Conservation (phyloP, 2,329 filamentous ascomycete genomes). For the Ceratocystis cacaofunesta region DNA sequence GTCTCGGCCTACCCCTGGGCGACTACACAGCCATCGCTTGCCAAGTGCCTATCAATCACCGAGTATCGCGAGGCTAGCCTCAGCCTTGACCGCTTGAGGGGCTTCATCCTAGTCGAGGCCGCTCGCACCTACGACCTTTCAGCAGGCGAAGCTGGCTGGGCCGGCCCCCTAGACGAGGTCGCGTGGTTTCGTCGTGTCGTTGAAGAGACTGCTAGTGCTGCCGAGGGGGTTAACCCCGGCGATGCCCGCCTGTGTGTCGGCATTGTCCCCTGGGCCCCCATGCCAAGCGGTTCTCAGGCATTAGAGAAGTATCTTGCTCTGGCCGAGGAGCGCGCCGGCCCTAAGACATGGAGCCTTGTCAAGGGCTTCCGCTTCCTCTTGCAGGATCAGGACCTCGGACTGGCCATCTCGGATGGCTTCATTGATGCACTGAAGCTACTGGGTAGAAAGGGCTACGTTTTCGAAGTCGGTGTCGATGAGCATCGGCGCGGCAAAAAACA, state of each 20-base stretch:
- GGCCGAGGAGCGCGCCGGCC: slow-evolving; percentile 47
- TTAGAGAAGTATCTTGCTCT: slow-evolving; percentile 50
- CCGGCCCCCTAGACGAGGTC: slow-evolving; percentile 56
- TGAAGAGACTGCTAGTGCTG: slow-evolving; percentile 39
- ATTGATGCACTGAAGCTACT: slow-evolving; percentile 51
- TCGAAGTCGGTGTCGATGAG: slow-evolving; percentile 76
- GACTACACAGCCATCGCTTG: slow-evolving; percentile 41
- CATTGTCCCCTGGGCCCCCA: slow-evolving; percentile 73
- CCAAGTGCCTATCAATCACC: slow-evolving; percentile 46
- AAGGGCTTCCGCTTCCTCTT: slow-evolving; percentile 72
- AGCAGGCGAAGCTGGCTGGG: slow-evolving; percentile 39
- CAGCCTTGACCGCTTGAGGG: slow-evolving; percentile 34
- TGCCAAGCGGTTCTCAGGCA: slow-evolving; percentile 46
- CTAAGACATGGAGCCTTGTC: slow-evolving; percentile 47
- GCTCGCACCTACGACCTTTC: slow-evolving; percentile 52
- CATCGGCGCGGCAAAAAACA: slow-evolving; percentile 61
- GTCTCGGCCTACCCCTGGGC: slow-evolving; percentile 56
- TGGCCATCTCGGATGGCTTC: slow-evolving; percentile 48
- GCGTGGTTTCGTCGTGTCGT: slow-evolving; percentile 52
- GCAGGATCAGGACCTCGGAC: slow-evolving; percentile 57
- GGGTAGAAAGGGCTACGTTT: slow-evolving; percentile 48
- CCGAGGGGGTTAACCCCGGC: slow-evolving; percentile 40
- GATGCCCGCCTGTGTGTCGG: slow-evolving; percentile 45
- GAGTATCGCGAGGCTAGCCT: slow-evolving; percentile 42
- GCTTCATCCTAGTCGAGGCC: slow-evolving; percentile 72